Base-by-base conservation (phyloP, 2,329 filamentous ascomycete species). In the Dothidotthia symphoricarpi region DNA sequence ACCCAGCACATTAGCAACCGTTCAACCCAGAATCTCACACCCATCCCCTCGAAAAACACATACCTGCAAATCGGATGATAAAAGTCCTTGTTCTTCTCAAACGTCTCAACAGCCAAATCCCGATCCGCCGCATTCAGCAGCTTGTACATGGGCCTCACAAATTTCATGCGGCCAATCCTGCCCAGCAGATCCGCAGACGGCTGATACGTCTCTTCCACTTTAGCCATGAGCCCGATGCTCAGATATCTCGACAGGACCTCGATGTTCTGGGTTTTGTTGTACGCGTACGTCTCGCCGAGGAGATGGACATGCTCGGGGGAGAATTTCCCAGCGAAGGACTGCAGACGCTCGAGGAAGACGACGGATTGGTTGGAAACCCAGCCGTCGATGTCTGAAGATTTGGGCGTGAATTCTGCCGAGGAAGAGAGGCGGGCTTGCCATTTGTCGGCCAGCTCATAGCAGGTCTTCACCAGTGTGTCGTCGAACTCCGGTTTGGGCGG, bases 91-190 rank as follows among this genome's bases (percentile, higher is more conserved):
- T 95, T 85, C 76, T 85, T 85, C 69, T 86, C 79, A 69, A 95
- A 96, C 0, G 90, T 95, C 63, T 81, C 74, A 36, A 91, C 68
- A 0, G 93, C 91, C 57, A 95, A 68, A 16, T 81, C 72, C 31
- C 80, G 74, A 69, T 96, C 84, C 26, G 86, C 80, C 64, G 82
- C 81, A 58, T 85, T 83, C 51, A 98, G 71, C 33, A 80, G 77
- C 45, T 85, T 78, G 71, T 85, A 96, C 59, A 97, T 69, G 15
- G 91, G 88, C 31, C 91, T 76, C 42, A 97, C 91, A 67, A 91
- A 97, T 77, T 97, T 97, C 93, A 98, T 97, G 40, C 93, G 76
- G 10, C 93, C 93, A 16, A 96, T 89, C 35, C 77, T 76, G 22
- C 87, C 86, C 26, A 97, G 73, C 38, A 96, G 73, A 41, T 86